A percentile compares a stretch with the other conserved stretches of the same genome.
Conservation (phyloP, 139 green algal species). For the Chlamydomonas schloesseri region DNA sequence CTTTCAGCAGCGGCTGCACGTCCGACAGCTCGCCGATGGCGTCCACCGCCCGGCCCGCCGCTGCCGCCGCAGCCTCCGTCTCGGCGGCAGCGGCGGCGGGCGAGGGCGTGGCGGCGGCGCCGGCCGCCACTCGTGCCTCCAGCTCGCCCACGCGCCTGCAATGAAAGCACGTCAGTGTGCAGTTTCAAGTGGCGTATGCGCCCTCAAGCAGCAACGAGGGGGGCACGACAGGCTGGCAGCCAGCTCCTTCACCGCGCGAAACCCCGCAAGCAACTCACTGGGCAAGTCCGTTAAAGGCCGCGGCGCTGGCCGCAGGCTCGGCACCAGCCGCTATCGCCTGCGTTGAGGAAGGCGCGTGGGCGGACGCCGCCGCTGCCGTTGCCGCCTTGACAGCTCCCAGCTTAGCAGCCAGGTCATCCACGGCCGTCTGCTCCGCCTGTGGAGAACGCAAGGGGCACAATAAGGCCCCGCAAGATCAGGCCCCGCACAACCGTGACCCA, state of each 20-base stretch:
- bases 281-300: not conserved
- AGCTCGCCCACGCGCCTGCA: constrained; percentile 26
- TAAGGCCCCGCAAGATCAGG: too few species aligned
- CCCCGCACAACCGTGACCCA: too few species aligned
- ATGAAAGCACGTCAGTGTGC: not conserved
- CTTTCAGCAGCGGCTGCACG: constrained; percentile 40
- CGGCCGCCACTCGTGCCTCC: constrained; percentile 4
- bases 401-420: constrained; percentile 22
- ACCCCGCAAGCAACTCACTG: not conserved
- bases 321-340: not conserved
- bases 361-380: not conserved
- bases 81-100: not conserved
- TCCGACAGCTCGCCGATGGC: constrained; percentile 14
- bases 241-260: too few species aligned
- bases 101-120: not conserved
- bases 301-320: not conserved
- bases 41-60: not conserved
- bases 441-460: not conserved
- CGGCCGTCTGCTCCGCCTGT: constrained; percentile 17
- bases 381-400: constrained; percentile 8
- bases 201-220: too few species aligned
- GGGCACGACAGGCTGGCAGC: too few species aligned
- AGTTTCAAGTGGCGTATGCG: too few species aligned
- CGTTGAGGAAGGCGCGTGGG: too few species aligned
- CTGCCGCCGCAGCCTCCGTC: not conserved